A percentile compares a stretch with the other conserved stretches of the same genome.
phyloP scores from a whole-genome alignment of 306 rosid species.

The Fagus sylvatica region DNA sequence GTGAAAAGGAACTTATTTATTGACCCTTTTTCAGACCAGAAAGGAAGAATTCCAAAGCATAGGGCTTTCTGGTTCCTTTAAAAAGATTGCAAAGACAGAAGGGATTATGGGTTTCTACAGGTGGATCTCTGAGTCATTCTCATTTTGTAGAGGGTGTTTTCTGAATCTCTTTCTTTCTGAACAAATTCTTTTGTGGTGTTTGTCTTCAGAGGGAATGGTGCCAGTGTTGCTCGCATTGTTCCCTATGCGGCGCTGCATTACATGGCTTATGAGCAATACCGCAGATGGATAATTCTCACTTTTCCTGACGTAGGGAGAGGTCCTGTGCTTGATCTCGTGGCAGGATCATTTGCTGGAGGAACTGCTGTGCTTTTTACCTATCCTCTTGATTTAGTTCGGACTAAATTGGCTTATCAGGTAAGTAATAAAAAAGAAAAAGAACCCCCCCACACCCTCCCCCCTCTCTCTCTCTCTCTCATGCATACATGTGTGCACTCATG shows the following conservation, averaged over 20 bases:
- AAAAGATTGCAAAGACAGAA: constrained; percentile 72
- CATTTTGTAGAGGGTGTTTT: constrained; percentile 13
- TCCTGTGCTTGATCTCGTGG: constrained; percentile 89
- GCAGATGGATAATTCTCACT: constrained; percentile 75
- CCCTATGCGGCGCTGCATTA: constrained; percentile 94
- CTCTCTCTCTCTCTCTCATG: no score
- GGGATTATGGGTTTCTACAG: constrained; percentile 83
- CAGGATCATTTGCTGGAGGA: constrained; percentile 95
- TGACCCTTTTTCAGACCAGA: constrained; percentile 61
- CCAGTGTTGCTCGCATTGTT: constrained; percentile 94
- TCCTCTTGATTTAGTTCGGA: constrained; percentile 89
- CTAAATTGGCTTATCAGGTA: constrained; percentile 96
- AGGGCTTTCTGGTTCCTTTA: constrained; percentile 62
- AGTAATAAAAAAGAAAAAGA: not conserved
- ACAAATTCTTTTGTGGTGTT: constrained; percentile 5
- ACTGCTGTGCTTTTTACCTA: constrained; percentile 89
- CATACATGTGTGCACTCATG: no score
- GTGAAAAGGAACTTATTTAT: not conserved
- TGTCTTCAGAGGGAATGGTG: constrained; percentile 87
- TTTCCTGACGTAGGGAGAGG: constrained; percentile 75
- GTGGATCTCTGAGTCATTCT: constrained; percentile 32
- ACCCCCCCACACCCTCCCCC: not conserved
- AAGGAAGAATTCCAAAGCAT: constrained; percentile 73
- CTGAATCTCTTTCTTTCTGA: not conserved
- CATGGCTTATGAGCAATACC: constrained; percentile 89